A percentile compares a stretch with the other conserved stretches of the same genome.
Conservation (phyloP, 306 rosid species). For the Psophocarpus tetragonolobus region DNA sequence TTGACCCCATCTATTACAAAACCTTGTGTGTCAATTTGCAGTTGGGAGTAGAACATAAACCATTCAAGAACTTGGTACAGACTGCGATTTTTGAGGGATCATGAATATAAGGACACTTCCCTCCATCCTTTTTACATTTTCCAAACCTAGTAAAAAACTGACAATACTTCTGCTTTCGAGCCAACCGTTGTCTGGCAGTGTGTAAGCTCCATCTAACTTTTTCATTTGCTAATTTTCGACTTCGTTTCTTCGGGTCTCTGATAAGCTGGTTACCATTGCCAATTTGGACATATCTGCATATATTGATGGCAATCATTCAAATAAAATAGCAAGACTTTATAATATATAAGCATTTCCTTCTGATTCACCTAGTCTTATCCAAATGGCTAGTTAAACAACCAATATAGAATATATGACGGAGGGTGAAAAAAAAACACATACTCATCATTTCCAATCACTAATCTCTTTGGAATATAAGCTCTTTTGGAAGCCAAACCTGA, state of each 20-base stretch:
- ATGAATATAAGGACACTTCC: conserved; percentile 92
- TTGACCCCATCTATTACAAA: conserved; percentile 38
- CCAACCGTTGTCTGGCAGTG: conserved; percentile 92
- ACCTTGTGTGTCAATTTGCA: conserved; percentile 99
- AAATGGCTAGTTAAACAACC: conserved; percentile 7
- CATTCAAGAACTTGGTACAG: conserved; percentile 93
- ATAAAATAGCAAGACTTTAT: conserved; percentile 1
- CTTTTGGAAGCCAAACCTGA: conserved; percentile 63
- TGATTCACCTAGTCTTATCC: not conserved
- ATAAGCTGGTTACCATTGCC: conserved; percentile 93
- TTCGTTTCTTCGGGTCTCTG: conserved; percentile 91
- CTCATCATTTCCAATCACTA: conserved; percentile 95
- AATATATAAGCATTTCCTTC: not conserved
- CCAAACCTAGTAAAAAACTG: conserved; percentile 96
- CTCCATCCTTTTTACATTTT: conserved; percentile 86
- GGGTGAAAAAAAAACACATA: conserved; percentile 47
- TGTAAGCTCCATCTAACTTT: conserved; percentile 98
- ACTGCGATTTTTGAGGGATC: conserved; percentile 96
- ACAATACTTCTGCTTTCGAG: conserved; percentile 83
- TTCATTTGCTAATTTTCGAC: conserved; percentile 85
- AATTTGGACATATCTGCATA: conserved; percentile 80
- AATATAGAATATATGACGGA: conserved; percentile 25
- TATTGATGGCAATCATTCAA: conserved; percentile 11
- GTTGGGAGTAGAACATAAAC: conserved; percentile 77
- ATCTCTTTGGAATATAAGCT: conserved; percentile 75